Conservation (phyloP, 108 stramenopile genomes). For the Cyclotella cryptica region DNA sequence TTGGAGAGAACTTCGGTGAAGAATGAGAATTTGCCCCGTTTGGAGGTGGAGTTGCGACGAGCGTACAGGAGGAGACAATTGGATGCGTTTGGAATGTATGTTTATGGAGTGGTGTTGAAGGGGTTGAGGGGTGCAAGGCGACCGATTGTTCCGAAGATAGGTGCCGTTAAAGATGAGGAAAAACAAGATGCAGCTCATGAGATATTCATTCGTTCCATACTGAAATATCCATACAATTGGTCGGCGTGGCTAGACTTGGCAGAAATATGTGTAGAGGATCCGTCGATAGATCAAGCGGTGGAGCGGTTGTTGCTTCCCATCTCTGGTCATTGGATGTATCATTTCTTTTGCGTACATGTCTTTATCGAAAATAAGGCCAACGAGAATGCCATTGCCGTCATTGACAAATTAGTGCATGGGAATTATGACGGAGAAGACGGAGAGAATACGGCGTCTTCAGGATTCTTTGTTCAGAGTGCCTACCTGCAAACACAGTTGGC, state of each 20-base stretch:
- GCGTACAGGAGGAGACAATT: constrained; percentile 43
- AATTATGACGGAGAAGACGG: constrained; percentile 8
- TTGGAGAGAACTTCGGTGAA: constrained; percentile 43
- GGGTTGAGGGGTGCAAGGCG: constrained; percentile 44
- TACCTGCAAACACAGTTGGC: constrained; percentile 82
- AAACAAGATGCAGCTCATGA: constrained; percentile 54
- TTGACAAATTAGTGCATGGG: constrained; percentile 74
- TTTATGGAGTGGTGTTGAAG: constrained; percentile 84
- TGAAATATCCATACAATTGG: constrained; percentile 93
- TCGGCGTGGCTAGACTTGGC: constrained; percentile 96
- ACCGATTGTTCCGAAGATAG: not conserved
- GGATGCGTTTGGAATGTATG: constrained; percentile 93
- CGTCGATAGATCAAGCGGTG: constrained; percentile 65
- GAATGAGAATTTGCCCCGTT: constrained; percentile 69
- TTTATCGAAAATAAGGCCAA: constrained; percentile 90
- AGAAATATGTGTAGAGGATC: constrained; percentile 65
- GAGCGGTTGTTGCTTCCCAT: constrained; percentile 64
- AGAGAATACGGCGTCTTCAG: constrained; percentile 6
- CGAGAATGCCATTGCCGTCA: constrained; percentile 71
- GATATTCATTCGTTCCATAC: constrained; percentile 77
- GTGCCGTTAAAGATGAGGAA: not conserved
- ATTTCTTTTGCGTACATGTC: constrained; percentile 91
- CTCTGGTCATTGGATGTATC: constrained; percentile 82
- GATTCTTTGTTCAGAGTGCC: constrained; percentile 75
- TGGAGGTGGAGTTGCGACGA: constrained; percentile 77